These are phyloP conservation scores for Xylaria sp. DNA, from an alignment of 2,329 filamentous ascomycete species.

Conservation along the genomic window DNA sequence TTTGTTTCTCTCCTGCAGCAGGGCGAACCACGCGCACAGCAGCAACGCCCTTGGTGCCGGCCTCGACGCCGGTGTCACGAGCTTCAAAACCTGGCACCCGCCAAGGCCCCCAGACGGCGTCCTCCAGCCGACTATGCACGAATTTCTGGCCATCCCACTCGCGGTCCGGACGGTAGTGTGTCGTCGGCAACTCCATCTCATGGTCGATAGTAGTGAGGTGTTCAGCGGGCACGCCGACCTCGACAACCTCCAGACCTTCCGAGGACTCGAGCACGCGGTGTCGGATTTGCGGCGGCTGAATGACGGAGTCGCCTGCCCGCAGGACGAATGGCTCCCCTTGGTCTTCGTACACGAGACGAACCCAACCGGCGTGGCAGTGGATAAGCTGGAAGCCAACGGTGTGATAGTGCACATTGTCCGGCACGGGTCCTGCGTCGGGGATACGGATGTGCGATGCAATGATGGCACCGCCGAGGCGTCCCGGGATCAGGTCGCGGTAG, in stretches of 20 bases:
- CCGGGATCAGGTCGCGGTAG: constrained; percentile 39
- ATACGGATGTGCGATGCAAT: constrained; percentile 40
- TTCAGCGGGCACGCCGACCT: constrained; percentile 39
- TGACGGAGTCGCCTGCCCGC: constrained; percentile 37
- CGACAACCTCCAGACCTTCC: constrained; percentile 37
- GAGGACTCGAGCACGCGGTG: constrained; percentile 39
- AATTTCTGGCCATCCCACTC: constrained; percentile 40
- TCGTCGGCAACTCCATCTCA: constrained; percentile 37
- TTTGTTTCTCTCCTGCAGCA: constrained; percentile 8
- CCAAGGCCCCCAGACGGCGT: constrained; percentile 36
- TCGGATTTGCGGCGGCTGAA: constrained; percentile 38
- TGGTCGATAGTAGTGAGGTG: constrained; percentile 39
- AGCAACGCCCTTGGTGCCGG: constrained; percentile 37
- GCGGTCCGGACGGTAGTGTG: constrained; percentile 34
- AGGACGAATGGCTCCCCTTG: constrained; percentile 39
- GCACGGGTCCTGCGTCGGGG: constrained; percentile 36
- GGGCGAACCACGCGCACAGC: constrained; percentile 36
- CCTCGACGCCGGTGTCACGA: constrained; percentile 37
- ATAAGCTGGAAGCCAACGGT: constrained; percentile 40
- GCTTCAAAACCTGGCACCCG: constrained; percentile 38
- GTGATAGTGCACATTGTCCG: constrained; percentile 38
- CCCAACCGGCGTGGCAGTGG: constrained; percentile 39
- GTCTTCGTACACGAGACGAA: constrained; percentile 40
- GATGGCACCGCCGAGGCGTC: constrained; percentile 37
- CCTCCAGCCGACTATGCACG: constrained; percentile 34